These are phyloP conservation scores for Plantago coronopus DNA, from an alignment of 305 asterid species.

Conservation along the genomic window DNA sequence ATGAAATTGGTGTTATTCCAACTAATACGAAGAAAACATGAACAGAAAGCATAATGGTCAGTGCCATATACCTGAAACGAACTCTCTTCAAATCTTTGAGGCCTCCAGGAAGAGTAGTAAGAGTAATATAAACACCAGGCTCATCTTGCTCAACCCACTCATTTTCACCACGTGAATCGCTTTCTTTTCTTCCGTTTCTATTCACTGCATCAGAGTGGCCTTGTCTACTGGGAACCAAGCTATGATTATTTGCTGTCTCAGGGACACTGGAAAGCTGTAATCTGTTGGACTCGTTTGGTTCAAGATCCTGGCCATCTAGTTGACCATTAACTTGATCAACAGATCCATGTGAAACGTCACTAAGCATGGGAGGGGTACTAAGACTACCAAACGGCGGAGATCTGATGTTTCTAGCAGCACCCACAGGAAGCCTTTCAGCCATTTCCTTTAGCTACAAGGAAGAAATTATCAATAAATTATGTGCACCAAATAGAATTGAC, in stretches of 20 bases:
- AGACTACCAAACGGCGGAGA: constrained; percentile 49
- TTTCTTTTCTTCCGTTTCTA: constrained; percentile 66
- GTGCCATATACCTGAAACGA: constrained; percentile 82
- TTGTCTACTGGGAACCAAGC: constrained; percentile 54
- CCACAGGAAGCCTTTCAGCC: constrained; percentile 90
- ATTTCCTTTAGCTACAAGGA: constrained; percentile 71
- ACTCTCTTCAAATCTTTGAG: constrained; percentile 92
- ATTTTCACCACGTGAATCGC: constrained; percentile 60
- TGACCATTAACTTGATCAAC: constrained; percentile 44
- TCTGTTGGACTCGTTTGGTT: constrained; percentile 45
- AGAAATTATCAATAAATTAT: constrained; percentile 3
- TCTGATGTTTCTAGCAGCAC: constrained; percentile 59
- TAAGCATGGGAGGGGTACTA: constrained; percentile 33
- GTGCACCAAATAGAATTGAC: background rate
- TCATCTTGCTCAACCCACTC: constrained; percentile 99
- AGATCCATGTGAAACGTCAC: constrained; percentile 45
- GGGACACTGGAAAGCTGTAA: constrained; percentile 56
- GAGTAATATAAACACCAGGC: constrained; percentile 95
- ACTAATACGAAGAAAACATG: constrained; percentile 3
- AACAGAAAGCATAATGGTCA: constrained; percentile 16
- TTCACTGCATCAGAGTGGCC: constrained; percentile 48
- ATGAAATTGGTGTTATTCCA: background rate
- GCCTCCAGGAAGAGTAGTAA: constrained; percentile 91
- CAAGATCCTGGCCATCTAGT: constrained; percentile 45
- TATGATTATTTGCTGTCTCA: constrained; percentile 46